Conservation (phyloP, 345 rosid species). For the Conringia planisiliqua region DNA sequence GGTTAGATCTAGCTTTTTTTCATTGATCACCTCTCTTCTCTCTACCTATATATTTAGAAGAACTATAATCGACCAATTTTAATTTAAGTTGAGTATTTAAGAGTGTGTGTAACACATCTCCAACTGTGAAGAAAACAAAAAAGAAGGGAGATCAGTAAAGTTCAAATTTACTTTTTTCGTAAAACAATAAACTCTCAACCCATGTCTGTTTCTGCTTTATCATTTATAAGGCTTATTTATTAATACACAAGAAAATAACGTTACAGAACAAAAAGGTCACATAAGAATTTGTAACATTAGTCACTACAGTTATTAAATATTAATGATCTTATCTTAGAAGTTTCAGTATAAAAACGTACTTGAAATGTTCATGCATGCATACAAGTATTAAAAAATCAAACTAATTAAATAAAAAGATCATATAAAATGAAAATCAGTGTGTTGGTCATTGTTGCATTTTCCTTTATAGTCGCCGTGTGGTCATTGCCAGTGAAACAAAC, state of each 20-base stretch:
- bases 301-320: background rate
- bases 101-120: no score
- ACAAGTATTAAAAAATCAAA: background rate
- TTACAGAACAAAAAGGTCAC: background rate
- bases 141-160: no score
- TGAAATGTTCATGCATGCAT: background rate
- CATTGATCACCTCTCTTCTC: no score
- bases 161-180: no score
- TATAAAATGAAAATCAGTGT: conserved; percentile 16
- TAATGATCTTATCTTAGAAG: background rate
- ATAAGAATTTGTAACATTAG: background rate
- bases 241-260: background rate
- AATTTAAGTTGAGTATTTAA: no score
- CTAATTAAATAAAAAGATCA: background rate
- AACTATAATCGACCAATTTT: no score
- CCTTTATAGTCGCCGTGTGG: background rate
- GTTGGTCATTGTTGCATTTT: conserved; percentile 10
- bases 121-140: no score
- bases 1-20: no score
- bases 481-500: conserved; percentile 11
- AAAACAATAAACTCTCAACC: no score
- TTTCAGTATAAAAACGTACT: background rate
- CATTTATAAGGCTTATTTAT: background rate
- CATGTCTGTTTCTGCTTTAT: background rate
- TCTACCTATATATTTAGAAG: no score